A percentile compares a stretch with the other conserved stretches of the same genome.
Conservation (phyloP, 225 moss, liverwort and hornwort genomes). For the Bryum argenteum region DNA sequence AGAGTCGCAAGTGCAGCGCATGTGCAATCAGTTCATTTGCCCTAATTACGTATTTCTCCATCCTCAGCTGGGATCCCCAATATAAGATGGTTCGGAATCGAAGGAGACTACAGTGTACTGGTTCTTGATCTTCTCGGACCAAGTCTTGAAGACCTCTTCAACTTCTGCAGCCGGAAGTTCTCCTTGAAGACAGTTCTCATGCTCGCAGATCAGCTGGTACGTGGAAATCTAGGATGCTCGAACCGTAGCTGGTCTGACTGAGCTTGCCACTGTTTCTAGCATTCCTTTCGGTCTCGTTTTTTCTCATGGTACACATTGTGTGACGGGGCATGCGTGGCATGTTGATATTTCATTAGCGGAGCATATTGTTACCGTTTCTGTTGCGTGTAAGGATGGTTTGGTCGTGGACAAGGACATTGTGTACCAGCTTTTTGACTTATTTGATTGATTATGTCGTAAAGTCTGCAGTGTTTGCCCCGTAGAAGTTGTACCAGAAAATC, state of each 20-base stretch:
- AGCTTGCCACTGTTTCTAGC: background rate
- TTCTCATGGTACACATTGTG: background rate
- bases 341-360: background rate
- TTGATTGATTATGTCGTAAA: background rate
- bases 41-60: background rate
- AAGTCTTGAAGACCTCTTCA: conserved; percentile 60
- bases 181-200: conserved; percentile 61
- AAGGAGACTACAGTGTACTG: conserved; percentile 58
- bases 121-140: conserved; percentile 62
- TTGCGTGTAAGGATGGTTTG: conserved; percentile 4
- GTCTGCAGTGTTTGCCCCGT: background rate
- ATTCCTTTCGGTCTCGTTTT: background rate
- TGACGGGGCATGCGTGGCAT: background rate
- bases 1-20: background rate
- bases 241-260: background rate
- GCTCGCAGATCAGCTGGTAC: conserved; percentile 60
- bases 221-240: conserved; percentile 4
- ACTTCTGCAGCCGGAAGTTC: conserved; percentile 55
- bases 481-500: background rate
- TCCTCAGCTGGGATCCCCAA: conserved; percentile 58
- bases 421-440: background rate
- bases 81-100: conserved; percentile 52
- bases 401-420: background rate
- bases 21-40: background rate
- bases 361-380: background rate